Evolutionary conservation across 1,284 basidiomycete genomes (phyloP).

Genomic region (Sporisorium sorghi): DNA sequence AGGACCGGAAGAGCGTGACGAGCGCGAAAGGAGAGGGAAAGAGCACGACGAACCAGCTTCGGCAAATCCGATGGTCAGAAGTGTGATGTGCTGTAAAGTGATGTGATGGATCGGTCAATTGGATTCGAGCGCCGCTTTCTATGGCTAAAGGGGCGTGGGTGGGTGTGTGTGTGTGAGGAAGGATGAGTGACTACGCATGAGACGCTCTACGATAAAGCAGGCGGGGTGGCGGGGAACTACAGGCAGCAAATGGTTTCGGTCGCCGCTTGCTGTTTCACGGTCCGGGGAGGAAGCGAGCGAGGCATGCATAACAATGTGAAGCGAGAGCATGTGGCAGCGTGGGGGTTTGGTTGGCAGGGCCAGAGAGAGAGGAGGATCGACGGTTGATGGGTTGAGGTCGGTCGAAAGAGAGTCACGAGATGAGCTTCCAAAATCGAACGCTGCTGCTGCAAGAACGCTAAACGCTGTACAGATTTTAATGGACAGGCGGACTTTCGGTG

Average conservation of each 20-base stretch:
- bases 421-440: neutral
- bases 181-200: neutral
- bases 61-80: conserved; percentile 1
- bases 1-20: too few relatives aligned
- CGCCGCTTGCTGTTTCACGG: neutral
- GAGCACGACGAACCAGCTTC: neutral
- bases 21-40: too few relatives aligned
- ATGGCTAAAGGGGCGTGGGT: neutral
- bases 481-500: conserved; percentile 32
- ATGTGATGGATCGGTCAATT: conserved; percentile 3
- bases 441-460: neutral
- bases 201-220: conserved; percentile 10
- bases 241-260: neutral
- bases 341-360: too few relatives aligned
- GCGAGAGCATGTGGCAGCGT: conserved; percentile 19
- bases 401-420: conserved; percentile 3
- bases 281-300: neutral
- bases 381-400: too few relatives aligned
- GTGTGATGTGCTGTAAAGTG: neutral
- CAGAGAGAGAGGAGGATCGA: too few relatives aligned
- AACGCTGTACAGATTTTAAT: conserved; percentile 19
- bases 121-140: conserved; percentile 1
- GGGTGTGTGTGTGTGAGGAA: too few relatives aligned
- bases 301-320: neutral
- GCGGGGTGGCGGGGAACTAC: neutral